phyloP scores from a whole-genome alignment of 352 stramenopile species.

The Phytopythium delawarense region DNA sequence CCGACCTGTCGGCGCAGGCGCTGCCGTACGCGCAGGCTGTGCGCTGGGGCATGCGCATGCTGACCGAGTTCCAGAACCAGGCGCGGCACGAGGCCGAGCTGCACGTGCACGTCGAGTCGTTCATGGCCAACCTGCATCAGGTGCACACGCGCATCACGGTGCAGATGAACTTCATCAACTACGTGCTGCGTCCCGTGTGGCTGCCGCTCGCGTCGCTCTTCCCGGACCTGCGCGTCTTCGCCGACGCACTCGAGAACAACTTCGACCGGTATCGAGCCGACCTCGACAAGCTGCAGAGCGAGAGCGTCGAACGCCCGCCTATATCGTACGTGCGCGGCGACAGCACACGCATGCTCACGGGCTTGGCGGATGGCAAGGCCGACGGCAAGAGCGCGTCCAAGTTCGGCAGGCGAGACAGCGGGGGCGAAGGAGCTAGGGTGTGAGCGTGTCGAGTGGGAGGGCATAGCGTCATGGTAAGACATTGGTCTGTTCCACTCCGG shows the following conservation, averaged over 20 bases:
- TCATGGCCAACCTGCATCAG: slow-evolving; percentile 69
- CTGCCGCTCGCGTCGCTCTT: slow-evolving; percentile 41
- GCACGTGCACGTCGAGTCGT: slow-evolving; percentile 55
- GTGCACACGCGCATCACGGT: slow-evolving; percentile 55
- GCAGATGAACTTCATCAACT: slow-evolving; percentile 77
- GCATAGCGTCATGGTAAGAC: neutral
- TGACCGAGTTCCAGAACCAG: slow-evolving; percentile 74
- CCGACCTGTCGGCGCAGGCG: slow-evolving; percentile 68
- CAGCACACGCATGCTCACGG: slow-evolving; percentile 27
- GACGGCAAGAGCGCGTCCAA: neutral
- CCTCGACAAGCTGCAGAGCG: slow-evolving; percentile 38
- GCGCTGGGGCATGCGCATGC: slow-evolving; percentile 56
- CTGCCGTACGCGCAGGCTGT: slow-evolving; percentile 49
- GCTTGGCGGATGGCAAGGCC: neutral
- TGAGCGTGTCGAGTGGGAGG: neutral
- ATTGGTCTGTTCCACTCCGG: no score
- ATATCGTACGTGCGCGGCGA: slow-evolving; percentile 35
- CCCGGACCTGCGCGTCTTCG: slow-evolving; percentile 46
- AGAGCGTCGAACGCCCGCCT: slow-evolving; percentile 18
- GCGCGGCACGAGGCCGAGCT: slow-evolving; percentile 59
- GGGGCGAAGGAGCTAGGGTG: neutral
- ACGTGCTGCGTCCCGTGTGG: slow-evolving; percentile 72
- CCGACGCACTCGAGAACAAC: slow-evolving; percentile 52
- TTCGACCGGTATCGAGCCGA: slow-evolving; percentile 60
- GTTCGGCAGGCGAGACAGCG: neutral